Base-by-base conservation (phyloP, 495 filamentous ascomycete species). In the Aspergillus saccharolyticus region DNA sequence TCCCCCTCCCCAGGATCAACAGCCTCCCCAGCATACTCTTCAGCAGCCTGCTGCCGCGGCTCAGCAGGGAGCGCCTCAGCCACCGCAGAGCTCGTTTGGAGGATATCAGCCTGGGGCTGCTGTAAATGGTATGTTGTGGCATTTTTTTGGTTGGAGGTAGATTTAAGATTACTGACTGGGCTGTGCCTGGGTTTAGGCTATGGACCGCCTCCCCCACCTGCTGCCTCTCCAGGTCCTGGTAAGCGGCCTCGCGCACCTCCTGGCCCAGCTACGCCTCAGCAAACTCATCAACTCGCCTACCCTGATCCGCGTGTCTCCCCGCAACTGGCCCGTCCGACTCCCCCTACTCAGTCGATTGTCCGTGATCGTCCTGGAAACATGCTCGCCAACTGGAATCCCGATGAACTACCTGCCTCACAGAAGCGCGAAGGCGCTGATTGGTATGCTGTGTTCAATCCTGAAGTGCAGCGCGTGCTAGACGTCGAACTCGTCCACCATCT, bases 391-490 rank as follows among this genome's bases (percentile, higher is more conserved):
- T 80, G 96, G 60, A 91, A 96, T 63, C 83, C 85, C 8, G 91
- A 96, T 52, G 84, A 87, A 33, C 74, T 97, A 25, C 91, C 91
- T 24, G 79, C 85, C 1, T 84, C 89, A 51, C 85, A 91, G 55
- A 94, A 94, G 78, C 91, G 90, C 59, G 86, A 91, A 55, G 85
- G 86, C 16, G 69, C 79, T 15, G 90, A 95, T 70, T 95, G 91
- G 91, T 93, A 89, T 73, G 89, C 86, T 28, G 85, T 96, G 54
- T 95, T 93, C 78, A 96, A 96, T 73, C 89, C 89, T 44, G 80
- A 85, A 52, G 87, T 95, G 39, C 88, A 86, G 54, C 88, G 91
- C 47, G 82, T 89, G 39, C 78, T 96, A 50, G 91, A 96, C 66
- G 89, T 96, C 30, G 89, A 95, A 57, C 78, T 95, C 20, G 84